phyloP scores from a whole-genome alignment of 257 asterid genomes.

The Solanum pimpinellifolium region DNA sequence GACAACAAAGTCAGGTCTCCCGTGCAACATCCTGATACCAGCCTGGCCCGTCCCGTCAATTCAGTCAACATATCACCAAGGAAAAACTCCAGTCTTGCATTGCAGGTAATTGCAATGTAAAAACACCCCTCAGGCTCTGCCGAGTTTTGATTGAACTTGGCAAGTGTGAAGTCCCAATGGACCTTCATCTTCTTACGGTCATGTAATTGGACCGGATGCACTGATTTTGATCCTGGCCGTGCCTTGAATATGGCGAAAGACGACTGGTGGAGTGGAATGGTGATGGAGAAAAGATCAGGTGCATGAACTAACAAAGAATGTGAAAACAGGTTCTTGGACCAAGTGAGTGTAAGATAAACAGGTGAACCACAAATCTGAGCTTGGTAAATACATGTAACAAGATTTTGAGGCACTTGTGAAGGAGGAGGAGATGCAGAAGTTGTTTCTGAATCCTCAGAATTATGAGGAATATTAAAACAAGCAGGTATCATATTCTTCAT shows the following conservation, averaged over 20 bases:
- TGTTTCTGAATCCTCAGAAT: not conserved
- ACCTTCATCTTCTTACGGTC: conserved; percentile 10
- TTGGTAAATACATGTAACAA: conserved; percentile 26
- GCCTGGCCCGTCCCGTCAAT: conserved; percentile 4
- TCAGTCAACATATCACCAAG: conserved; percentile 15
- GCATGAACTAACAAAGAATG: conserved; percentile 19
- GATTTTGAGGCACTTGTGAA: conserved; percentile 19
- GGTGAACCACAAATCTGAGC: conserved; percentile 14
- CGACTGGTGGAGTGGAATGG: conserved; percentile 13
- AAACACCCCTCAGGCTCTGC: conserved; percentile 24
- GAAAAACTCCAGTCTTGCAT: conserved; percentile 15
- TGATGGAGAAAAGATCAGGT: conserved; percentile 12
- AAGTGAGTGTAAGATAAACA: conserved; percentile 17
- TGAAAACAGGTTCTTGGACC: conserved; percentile 22
- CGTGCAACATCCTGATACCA: not conserved
- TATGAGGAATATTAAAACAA: conserved; percentile 14
- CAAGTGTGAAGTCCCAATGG: conserved; percentile 22
- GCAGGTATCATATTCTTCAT: conserved; percentile 11
- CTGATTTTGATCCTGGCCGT: conserved; percentile 21
- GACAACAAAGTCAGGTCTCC: conserved; percentile 8
- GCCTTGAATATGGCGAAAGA: conserved; percentile 14
- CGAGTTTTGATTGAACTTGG: conserved; percentile 11
- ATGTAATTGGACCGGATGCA: not conserved
- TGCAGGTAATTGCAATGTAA: conserved; percentile 15
- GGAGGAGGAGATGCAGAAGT: not conserved